Conservation (phyloP, 192 early-diverging fungal genomes). For the Coemansia sp. region DNA sequence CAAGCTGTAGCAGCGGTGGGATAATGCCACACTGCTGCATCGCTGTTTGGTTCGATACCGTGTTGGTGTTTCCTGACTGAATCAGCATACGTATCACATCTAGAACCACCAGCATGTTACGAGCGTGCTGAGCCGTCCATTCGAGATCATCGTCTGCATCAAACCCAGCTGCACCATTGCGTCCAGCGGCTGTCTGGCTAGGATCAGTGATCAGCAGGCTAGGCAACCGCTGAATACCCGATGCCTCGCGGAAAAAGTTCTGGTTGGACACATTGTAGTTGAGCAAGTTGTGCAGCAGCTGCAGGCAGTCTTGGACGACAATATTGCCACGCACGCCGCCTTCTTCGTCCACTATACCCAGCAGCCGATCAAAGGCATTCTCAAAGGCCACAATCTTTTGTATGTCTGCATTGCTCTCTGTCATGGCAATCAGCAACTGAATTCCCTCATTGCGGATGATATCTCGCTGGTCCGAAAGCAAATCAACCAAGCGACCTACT, state of each 20-base stretch:
- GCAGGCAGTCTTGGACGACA: slow-evolving; percentile 90
- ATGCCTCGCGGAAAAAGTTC: slow-evolving; percentile 96
- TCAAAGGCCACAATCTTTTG: slow-evolving; percentile 99
- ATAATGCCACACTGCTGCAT: slow-evolving; percentile 84
- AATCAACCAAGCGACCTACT: slow-evolving; percentile 84
- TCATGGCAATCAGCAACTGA: slow-evolving; percentile 84
- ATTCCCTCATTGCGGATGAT: slow-evolving; percentile 97
- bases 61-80: slow-evolving; percentile 84
- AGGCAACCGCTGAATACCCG: slow-evolving; percentile 87
- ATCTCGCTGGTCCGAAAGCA: slow-evolving; percentile 89
- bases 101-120: slow-evolving; percentile 84
- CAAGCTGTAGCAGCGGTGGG: slow-evolving; percentile 73
- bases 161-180: slow-evolving; percentile 24
- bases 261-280: slow-evolving; percentile 98
- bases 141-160: slow-evolving; percentile 53
- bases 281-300: slow-evolving; percentile 87
- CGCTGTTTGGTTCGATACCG: slow-evolving; percentile 82
- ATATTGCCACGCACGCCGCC: slow-evolving; percentile 91
- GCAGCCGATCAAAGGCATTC: slow-evolving; percentile 90
- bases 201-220: slow-evolving; percentile 64
- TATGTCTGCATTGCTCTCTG: slow-evolving; percentile 89
- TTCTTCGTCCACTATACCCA: slow-evolving; percentile 86
- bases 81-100: slow-evolving; percentile 88
- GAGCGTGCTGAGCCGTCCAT: slow-evolving; percentile 82
- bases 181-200: slow-evolving; percentile 46